Evolutionary conservation across 345 rosid genomes (phyloP).

Genomic region (Gynandropsis gynandra): DNA sequence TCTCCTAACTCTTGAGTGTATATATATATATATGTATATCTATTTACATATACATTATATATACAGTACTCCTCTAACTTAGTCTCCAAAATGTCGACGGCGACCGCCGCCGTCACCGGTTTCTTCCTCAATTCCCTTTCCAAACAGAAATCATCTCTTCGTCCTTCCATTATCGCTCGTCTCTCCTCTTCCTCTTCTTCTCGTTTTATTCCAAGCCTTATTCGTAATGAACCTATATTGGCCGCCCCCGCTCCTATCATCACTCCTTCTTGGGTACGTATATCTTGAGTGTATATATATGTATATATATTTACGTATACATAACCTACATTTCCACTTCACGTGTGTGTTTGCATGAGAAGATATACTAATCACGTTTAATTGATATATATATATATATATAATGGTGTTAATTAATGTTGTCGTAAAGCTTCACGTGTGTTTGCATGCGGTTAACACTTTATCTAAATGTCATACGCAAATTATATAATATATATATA

Average conservation of each 20-base stretch:
- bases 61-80: not conserved
- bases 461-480: too few relatives aligned
- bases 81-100: not conserved
- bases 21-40: too few relatives aligned
- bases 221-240: constrained; percentile 44
- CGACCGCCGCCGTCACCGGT: not conserved
- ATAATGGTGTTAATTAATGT: too few relatives aligned
- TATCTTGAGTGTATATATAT: not conserved
- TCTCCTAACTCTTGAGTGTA: not conserved
- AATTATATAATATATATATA: too few relatives aligned
- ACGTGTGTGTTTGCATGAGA: too few relatives aligned
- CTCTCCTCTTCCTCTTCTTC: constrained; percentile 19
- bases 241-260: constrained; percentile 45
- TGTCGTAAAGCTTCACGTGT: too few relatives aligned
- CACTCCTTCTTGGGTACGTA: constrained; percentile 35
- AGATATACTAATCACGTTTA: too few relatives aligned
- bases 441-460: too few relatives aligned
- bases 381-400: too few relatives aligned
- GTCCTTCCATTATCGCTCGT: not conserved
- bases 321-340: too few relatives aligned
- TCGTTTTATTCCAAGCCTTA: constrained; percentile 37
- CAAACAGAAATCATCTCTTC: not conserved
- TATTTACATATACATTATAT: too few relatives aligned
- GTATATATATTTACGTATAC: not conserved
- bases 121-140: not conserved